Evolutionary conservation across 257 asterid species (phyloP).

Genomic region (Cynanchum wilfordii): DNA sequence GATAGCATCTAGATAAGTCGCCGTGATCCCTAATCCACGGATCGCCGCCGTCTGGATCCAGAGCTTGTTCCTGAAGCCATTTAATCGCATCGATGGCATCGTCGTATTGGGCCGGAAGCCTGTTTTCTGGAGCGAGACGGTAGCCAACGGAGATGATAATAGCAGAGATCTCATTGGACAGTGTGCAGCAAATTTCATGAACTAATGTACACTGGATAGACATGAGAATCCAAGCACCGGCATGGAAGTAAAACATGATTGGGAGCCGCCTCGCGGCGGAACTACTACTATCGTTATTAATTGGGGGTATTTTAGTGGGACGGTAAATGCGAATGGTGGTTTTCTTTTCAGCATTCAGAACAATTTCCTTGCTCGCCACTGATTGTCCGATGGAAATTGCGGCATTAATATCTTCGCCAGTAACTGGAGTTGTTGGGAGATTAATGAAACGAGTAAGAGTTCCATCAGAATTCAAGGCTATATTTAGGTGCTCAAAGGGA

Average conservation of each 20-base stretch:
- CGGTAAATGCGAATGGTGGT: slow-evolving; percentile 83
- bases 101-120: slow-evolving; percentile 83
- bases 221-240: slow-evolving; percentile 63
- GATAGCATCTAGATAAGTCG: slow-evolving; percentile 60
- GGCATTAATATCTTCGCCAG: slow-evolving; percentile 35
- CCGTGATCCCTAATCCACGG: slow-evolving; percentile 61
- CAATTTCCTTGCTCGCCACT: slow-evolving; percentile 74
- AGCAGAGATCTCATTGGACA: slow-evolving; percentile 51
- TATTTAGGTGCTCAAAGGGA: no score
- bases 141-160: slow-evolving; percentile 59
- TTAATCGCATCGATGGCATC: slow-evolving; percentile 61
- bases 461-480: slow-evolving; percentile 33
- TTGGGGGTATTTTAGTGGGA: slow-evolving; percentile 54
- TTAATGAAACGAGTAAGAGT: slow-evolving; percentile 56
- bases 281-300: slow-evolving; percentile 29
- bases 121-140: slow-evolving; percentile 79
- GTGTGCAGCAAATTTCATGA: slow-evolving; percentile 56
- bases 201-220: slow-evolving; percentile 31
- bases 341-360: slow-evolving; percentile 42
- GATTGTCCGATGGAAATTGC: slow-evolving; percentile 23
- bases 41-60: slow-evolving; percentile 49
- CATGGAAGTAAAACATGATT: slow-evolving; percentile 49
- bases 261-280: slow-evolving; percentile 39
- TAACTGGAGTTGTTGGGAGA: slow-evolving; percentile 55
- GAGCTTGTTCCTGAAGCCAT: slow-evolving; percentile 58